Evolutionary conservation across 2,329 filamentous ascomycete genomes (phyloP), one percentile per base, ranked within the genome.

Genomic region (Aureobasidium sp.): DNA sequence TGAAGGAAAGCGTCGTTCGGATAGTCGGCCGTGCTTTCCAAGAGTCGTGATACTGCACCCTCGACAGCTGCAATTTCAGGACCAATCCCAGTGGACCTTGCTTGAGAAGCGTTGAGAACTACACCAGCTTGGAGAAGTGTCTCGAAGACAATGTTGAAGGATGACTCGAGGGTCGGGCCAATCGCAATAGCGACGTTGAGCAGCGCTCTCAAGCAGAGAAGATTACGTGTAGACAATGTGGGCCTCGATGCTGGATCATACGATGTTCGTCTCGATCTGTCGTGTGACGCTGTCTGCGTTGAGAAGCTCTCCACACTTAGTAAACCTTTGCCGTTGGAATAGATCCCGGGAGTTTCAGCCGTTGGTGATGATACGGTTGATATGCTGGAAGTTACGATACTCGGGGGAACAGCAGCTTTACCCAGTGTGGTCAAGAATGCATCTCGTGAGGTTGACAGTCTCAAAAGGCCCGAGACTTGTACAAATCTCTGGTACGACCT

Each of bases 171-270:
- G 0, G 91, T 96, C 3, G 94, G 91, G 0, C 94, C 94, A 1
- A 99, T 77, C 2, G 94, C 94, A 68, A 97, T 99, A 2, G 94
- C 94, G 3, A 99, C 77, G 67, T 99, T 99, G n/a, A 99, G 77
- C 16, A 99, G 79, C 34, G 94, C 94, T 69, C 95, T 82, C 47
- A 99, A 78, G 68, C 94, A 99, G 1, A 97, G 79, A 4, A 99
- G 78, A 69, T 99, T 97, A 8, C 94, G 84, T 3, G 91, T 93
- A 66, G 91, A 96, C 9, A 97, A 79, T 3, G 85, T 82, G 60
- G 79, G 77, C 0, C 74, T 67, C 62, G 62, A 73, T 70, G 32
- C 75, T 44, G 82, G 88, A 34, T 53, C 49, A 6, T 83, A 72
- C 0, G 85, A 86, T 3, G 76, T 74, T 42, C 85, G 60, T 81